Evolutionary conservation across 2,329 filamentous ascomycete species (phyloP).

Genomic region (Aspergillus neoniger): DNA sequence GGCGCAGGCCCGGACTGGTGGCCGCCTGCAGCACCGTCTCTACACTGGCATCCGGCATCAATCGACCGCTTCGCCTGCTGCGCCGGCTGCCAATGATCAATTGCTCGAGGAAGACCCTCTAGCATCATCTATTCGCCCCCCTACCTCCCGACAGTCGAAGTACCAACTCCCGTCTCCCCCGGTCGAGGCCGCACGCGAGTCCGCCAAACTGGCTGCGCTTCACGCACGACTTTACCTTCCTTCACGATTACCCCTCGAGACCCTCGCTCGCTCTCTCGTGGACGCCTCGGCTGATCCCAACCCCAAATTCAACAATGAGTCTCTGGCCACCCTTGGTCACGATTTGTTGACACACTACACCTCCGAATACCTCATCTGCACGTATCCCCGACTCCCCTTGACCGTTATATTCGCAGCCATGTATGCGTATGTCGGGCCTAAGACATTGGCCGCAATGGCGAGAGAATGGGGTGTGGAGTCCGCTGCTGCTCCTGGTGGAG

Average conservation of each 20-base stretch:
- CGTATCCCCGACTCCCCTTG: conserved; percentile 88
- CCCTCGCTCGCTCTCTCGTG: conserved; percentile 81
- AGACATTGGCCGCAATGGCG: conserved; percentile 71
- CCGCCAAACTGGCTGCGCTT: conserved; percentile 87
- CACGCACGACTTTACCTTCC: conserved; percentile 86
- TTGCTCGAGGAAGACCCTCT: conserved; percentile 29
- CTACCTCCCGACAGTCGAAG: conserved; percentile 34
- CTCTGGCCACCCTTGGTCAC: conserved; percentile 76
- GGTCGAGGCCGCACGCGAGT: conserved; percentile 65
- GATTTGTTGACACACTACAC: conserved; percentile 87
- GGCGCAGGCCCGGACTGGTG: conserved; percentile 47
- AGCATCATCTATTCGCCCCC: conserved; percentile 24
- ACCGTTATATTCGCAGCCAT: conserved; percentile 82
- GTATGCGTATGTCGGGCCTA: conserved; percentile 77
- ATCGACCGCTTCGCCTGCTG: conserved; percentile 41
- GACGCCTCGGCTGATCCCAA: conserved; percentile 81
- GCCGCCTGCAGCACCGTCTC: conserved; percentile 40
- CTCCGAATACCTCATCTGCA: conserved; percentile 82
- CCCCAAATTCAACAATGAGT: conserved; percentile 82
- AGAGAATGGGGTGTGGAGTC: conserved; percentile 88
- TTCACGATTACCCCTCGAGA: conserved; percentile 77
- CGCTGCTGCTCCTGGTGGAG: conserved; percentile 81
- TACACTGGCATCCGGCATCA: conserved; percentile 42
- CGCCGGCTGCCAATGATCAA: conserved; percentile 31
- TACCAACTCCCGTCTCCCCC: conserved; percentile 69